Conservation (phyloP, 495 filamentous ascomycete genomes). For the Mytilinidion resinicola region DNA sequence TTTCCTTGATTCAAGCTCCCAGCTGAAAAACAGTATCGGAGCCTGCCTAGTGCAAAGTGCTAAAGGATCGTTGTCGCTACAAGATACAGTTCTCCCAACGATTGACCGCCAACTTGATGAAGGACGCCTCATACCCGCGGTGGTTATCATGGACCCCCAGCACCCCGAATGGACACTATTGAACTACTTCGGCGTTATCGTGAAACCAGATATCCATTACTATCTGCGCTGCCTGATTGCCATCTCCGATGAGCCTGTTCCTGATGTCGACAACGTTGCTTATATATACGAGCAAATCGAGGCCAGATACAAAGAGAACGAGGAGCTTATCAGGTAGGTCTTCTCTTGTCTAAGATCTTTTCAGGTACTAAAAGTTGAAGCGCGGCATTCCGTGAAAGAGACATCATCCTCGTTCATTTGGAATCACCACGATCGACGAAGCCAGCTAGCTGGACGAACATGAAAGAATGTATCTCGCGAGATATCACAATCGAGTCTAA, state of each 20-base stretch:
- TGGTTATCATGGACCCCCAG: neutral
- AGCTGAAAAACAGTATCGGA: too few species aligned
- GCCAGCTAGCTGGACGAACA: neutral
- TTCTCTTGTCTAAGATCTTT: too few species aligned
- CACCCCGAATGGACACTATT: neutral
- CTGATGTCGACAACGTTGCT: neutral
- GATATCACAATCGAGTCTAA: neutral
- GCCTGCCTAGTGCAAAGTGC: too few species aligned
- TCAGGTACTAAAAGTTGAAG: too few species aligned
- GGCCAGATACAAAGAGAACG: neutral
- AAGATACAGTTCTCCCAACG: neutral
- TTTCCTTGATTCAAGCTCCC: too few species aligned
- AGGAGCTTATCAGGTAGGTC: neutral
- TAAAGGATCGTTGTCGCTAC: too few species aligned
- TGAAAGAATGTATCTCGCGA: neutral
- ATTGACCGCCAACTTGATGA: neutral
- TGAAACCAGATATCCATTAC: neutral
- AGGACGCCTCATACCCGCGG: neutral
- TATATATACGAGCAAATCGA: neutral
- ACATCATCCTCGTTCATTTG: too few species aligned
- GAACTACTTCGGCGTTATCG: neutral
- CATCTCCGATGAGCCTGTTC: neutral
- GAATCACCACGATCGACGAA: too few species aligned
- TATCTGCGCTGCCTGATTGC: neutral
- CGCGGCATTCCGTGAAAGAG: too few species aligned